Percentiles rank a stretch among this genome's conserved stretches.
Conservation (phyloP, 371 early-diverging fungal genomes). For the Capniomyces stellatus region DNA sequence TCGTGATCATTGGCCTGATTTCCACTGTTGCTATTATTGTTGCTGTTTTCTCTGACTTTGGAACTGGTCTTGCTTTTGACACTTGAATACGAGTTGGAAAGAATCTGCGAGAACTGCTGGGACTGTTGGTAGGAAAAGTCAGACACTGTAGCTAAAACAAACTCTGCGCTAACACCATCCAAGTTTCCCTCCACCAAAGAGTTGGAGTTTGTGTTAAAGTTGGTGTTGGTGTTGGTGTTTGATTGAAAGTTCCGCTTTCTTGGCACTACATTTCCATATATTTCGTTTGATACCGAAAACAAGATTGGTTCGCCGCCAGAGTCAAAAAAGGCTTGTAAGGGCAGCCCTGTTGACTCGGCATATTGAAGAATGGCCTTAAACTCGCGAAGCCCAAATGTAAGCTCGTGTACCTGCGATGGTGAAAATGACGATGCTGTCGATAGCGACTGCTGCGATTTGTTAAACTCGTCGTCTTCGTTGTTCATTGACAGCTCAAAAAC, state of each 20-base stretch:
- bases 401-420: slow-evolving; percentile 11
- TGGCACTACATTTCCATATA: background rate
- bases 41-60: background rate
- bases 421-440: background rate
- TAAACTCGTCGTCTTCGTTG: background rate
- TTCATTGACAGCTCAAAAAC: slow-evolving; percentile 8
- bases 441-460: background rate
- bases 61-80: background rate
- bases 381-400: slow-evolving; percentile 27
- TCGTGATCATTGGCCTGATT: background rate
- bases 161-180: slow-evolving; percentile 15
- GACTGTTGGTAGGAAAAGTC: too few species aligned
- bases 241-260: background rate
- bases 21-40: background rate
- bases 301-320: slow-evolving; percentile 19
- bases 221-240: slow-evolving; percentile 1
- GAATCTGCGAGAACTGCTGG: too few species aligned
- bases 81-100: background rate
- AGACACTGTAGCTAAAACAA: slow-evolving; percentile 16
- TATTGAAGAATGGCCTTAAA: slow-evolving; percentile 22
- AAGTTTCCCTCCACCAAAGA: background rate
- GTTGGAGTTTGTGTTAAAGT: background rate
- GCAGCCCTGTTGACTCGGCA: slow-evolving; percentile 21
- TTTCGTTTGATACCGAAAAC: slow-evolving; percentile 7
- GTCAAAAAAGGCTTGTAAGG: slow-evolving; percentile 21